These are phyloP conservation scores for Obba rivulosa DNA, from an alignment of 768 basidiomycete species.

Conservation along the genomic window DNA sequence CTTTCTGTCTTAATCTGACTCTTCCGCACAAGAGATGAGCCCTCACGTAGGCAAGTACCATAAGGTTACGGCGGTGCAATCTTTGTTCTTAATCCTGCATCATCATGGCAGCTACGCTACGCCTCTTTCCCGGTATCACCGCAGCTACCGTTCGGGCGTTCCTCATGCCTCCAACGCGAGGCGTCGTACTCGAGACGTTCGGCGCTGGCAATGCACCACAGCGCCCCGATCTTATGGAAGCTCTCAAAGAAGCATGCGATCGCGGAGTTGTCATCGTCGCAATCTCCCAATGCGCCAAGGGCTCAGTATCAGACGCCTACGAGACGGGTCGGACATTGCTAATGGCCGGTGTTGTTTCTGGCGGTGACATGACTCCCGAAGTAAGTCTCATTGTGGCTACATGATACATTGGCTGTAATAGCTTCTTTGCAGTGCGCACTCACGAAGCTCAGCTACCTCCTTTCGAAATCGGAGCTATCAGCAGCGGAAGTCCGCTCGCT, in stretches of 20 bases:
- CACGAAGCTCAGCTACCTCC: constrained; percentile 83
- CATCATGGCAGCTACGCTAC: constrained; percentile 57
- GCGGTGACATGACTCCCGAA: constrained; percentile 96
- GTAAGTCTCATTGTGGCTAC: constrained; percentile 28
- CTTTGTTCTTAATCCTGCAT: constrained; percentile 15
- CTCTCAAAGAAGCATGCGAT: constrained; percentile 75
- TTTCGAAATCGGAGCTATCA: constrained; percentile 79
- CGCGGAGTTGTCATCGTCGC: constrained; percentile 86
- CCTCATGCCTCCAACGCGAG: constrained; percentile 65
- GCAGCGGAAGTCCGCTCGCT: constrained; percentile 65
- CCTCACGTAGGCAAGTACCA: constrained; percentile 66
- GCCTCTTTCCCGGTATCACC: constrained; percentile 86
- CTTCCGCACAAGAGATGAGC: constrained; percentile 54
- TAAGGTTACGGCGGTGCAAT: neutral
- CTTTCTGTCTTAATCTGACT: neutral
- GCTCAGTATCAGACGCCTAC: constrained; percentile 80
- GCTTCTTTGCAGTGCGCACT: constrained; percentile 64
- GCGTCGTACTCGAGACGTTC: constrained; percentile 87
- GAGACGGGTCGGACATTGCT: constrained; percentile 70
- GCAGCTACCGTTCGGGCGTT: constrained; percentile 70
- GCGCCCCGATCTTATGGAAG: constrained; percentile 66
- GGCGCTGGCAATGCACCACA: constrained; percentile 93
- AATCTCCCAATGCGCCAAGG: constrained; percentile 86
- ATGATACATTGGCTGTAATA: neutral
- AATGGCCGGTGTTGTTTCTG: constrained; percentile 73